Evolutionary conservation across 2,329 filamentous ascomycete genomes (phyloP), one percentile per base, ranked within the genome.

Genomic region (Chaetomium sp.): DNA sequence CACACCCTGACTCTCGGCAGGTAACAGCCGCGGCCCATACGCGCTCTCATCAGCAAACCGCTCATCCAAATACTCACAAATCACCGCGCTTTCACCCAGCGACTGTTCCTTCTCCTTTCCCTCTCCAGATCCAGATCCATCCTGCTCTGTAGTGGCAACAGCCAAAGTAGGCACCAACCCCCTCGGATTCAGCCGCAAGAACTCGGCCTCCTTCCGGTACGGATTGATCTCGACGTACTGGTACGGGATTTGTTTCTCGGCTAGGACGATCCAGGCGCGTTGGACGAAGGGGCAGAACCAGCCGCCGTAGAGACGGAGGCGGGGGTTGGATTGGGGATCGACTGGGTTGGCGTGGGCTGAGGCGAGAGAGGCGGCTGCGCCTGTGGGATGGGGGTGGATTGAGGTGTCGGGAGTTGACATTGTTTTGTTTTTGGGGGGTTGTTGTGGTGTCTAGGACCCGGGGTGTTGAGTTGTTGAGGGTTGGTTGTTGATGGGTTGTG

Each of bases 171-270:
- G 89, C 1, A 91, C 85, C 1, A 91, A 76, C 1, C 88, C 88
- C 10, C 87, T 80, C 0, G 88, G 88, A 66, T 92, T 92, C 59
- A 91, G 74, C 7, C 78, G 76, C 27, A 91, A 74, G 34, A 91
- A 84, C 1, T 79, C 82, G 3, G 79, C 70, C 0, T 81, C 82
- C 65, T 91, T 91, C 69, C 84, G 75, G 74, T 91, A 91, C 0
- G 88, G 88, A 69, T 91, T 90, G 57, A 90, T 85, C 73, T 89
- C 85, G 60, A 88, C 76, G 68, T 89, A 89, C 71, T 91, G 84
- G 67, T 91, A 86, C 12, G 81, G 79, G 35, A 90, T 86, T 2
- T 76, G 71, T 69, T 91, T 91, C 68, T 91, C 87, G 64, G 84
- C 79, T 9, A 91, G 77, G 1, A 85, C 80, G 58, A 89, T 84